Percentiles rank a stretch among this genome's conserved stretches.
phyloP scores from a whole-genome alignment of 1,284 basidiomycete species.

The Vanrija humicola region DNA sequence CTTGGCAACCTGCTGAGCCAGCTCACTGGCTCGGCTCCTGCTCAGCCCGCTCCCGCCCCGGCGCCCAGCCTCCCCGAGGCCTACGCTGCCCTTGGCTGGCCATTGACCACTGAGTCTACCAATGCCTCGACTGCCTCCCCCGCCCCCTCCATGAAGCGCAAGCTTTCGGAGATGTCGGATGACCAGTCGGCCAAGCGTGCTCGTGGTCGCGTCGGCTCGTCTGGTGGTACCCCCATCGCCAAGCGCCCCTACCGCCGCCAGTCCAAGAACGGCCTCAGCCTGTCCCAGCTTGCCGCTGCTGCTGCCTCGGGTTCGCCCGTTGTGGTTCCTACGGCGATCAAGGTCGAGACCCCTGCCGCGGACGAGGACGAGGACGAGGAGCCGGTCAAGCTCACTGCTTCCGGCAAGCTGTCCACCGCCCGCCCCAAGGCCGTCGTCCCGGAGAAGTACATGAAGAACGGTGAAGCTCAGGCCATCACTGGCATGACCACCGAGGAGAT shows the following conservation, averaged over 20 bases:
- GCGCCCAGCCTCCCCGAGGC: slow-evolving; percentile 11
- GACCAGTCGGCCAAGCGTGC: slow-evolving; percentile 24
- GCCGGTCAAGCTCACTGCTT: slow-evolving; percentile 24
- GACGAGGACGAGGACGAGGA: background rate
- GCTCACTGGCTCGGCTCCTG: slow-evolving; percentile 5
- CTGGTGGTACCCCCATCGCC: slow-evolving; percentile 9
- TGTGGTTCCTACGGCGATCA: slow-evolving; percentile 1
- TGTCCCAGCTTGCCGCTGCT: slow-evolving; percentile 19
- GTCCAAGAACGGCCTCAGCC: slow-evolving; percentile 19
- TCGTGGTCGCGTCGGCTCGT: slow-evolving; percentile 23
- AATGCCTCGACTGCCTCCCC: slow-evolving; percentile 1
- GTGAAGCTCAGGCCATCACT: slow-evolving; percentile 30
- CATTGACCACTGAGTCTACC: slow-evolving; percentile 10
- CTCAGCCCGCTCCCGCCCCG: slow-evolving; percentile 2
- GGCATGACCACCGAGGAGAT: slow-evolving; percentile 33
- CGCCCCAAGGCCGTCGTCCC: slow-evolving; percentile 40
- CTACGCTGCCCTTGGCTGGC: slow-evolving; percentile 22
- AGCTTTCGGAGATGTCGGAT: slow-evolving; percentile 24
- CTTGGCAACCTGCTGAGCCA: slow-evolving; percentile 23
- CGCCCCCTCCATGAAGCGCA: slow-evolving; percentile 30
- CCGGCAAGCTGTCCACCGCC: slow-evolving; percentile 38
- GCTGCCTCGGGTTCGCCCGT: slow-evolving; percentile 17
- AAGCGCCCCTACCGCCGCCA: slow-evolving; percentile 25
- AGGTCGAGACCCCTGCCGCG: slow-evolving; percentile 9
- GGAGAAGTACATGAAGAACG: slow-evolving; percentile 39